Evolutionary conservation across 2,329 filamentous ascomycete species (phyloP).

Genomic region (Diplodia corticola): DNA sequence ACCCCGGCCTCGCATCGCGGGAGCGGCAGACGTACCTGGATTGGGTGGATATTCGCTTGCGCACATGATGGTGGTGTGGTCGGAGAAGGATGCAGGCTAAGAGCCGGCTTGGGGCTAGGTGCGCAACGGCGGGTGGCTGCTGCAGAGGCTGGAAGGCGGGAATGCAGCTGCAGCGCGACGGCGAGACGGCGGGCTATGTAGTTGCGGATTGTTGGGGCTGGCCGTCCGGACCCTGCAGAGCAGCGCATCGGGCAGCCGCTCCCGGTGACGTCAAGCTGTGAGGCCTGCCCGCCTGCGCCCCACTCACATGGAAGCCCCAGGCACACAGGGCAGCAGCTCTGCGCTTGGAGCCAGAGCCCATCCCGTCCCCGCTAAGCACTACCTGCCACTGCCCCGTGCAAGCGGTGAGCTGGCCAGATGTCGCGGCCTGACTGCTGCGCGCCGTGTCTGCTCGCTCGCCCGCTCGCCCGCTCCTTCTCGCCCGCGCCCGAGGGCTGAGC

Average conservation of each 20-base stretch:
- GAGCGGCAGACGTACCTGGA: neutral
- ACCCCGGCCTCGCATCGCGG: neutral
- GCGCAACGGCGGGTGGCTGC: neutral
- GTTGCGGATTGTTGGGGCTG: neutral
- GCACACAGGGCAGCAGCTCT: neutral
- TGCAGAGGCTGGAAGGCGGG: no score
- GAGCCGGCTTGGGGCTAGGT: neutral
- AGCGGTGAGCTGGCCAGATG: neutral
- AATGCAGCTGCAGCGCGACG: no score
- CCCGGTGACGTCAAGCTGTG: neutral
- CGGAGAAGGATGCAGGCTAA: neutral
- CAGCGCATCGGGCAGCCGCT: neutral
- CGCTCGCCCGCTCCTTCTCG: no score
- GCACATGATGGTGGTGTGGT: neutral
- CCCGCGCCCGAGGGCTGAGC: neutral
- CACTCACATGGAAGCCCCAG: neutral
- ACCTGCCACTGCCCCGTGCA: neutral
- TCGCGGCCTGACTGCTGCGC: slow-evolving; percentile 1
- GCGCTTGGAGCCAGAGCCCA: neutral
- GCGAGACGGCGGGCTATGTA: neutral
- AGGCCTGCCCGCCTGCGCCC: neutral
- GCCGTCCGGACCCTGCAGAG: neutral
- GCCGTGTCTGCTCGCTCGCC: no score
- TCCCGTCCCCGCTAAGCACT: neutral
- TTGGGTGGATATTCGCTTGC: neutral